Base-by-base conservation (phyloP, 805 yeast genomes). In the Candida alai region DNA sequence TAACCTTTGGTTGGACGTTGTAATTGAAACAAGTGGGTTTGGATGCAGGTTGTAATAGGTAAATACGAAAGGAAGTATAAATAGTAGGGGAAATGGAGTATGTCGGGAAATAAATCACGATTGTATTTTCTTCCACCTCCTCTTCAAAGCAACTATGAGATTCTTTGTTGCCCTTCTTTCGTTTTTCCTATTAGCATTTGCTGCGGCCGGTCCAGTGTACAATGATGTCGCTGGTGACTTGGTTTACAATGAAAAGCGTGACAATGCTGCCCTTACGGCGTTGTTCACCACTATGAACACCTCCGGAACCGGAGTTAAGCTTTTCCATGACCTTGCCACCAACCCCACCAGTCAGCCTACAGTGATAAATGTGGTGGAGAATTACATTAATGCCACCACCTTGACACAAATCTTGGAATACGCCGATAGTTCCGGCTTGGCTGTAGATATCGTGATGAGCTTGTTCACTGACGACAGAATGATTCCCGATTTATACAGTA, bases 361-460 rank as follows among this genome's bases (percentile, higher is more conserved):
- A 4, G 28, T 37, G 9, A 39, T 42, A 4, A 27, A 25, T 19
- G 21, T 34, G 7, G 32, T 42, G 18, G 37, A 34, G 16, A 32
- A 33, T 16, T 42, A 36, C 20, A 39, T 42, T 24, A 27, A 30
- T 19, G 30, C 32, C 4, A 37, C 40, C 13, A 31, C 34, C 7
- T 36, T 42, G 13, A 30, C 34, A 3, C 24, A 32, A 11, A 16
- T 42, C n/a, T 37, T 42, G 16, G 18, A 27, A 10, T 38, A 34
- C 24, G 41, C 37, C 23, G 41, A 42, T 22, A 11, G 26, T 10
- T 42, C 45, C 7, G 33, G 30, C n/a, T 39, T 42, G 19, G 45
- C 39, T 11, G 41, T 42, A 21, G 38, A 36, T 24, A 17, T 42
- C 19, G 41, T 36, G 15, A 42, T 39, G 39, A 34, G 30, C 27